phyloP scores from a whole-genome alignment of 148 eudicot species.

The Persicaria tinctoria region DNA sequence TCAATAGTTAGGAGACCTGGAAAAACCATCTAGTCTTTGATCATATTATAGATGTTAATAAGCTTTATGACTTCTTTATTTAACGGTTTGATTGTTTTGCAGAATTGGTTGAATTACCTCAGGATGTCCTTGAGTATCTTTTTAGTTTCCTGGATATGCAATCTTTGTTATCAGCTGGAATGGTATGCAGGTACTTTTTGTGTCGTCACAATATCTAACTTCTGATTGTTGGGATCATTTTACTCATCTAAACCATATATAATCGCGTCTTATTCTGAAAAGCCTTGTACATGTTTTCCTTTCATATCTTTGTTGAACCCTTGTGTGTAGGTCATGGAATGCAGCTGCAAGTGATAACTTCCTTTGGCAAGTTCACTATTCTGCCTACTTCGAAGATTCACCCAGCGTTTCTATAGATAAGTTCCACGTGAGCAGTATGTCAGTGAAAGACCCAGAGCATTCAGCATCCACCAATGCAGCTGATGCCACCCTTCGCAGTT shows the following conservation, averaged over 20 bases:
- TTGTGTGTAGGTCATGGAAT: slow-evolving; percentile 69
- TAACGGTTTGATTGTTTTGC: neutral
- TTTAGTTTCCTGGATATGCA: slow-evolving; percentile 72
- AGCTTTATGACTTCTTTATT: neutral
- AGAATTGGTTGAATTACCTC: slow-evolving; percentile 34
- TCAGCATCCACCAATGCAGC: slow-evolving; percentile 16
- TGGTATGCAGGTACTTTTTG: slow-evolving; percentile 64
- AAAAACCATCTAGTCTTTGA: neutral
- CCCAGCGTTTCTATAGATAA: slow-evolving; percentile 11
- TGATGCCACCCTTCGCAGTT: slow-evolving; percentile 23
- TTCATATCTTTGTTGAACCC: neutral
- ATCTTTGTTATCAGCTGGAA: slow-evolving; percentile 59
- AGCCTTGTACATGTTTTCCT: neutral
- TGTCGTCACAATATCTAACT: neutral
- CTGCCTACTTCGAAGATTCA: slow-evolving; percentile 32
- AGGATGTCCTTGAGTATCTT: slow-evolving; percentile 67
- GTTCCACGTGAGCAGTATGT: slow-evolving; percentile 14
- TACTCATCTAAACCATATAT: neutral
- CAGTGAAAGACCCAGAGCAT: slow-evolving; percentile 13
- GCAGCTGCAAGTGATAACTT: slow-evolving; percentile 53
- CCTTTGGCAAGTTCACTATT: slow-evolving; percentile 53
- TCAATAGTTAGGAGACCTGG: neutral
- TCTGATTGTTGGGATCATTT: neutral
- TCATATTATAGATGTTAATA: neutral
- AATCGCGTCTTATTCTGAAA: neutral